Percentiles rank a stretch among this genome's conserved stretches.
Evolutionary conservation across 73 alveolate genomes (phyloP).

Genomic region (Loxodes magnus): DNA sequence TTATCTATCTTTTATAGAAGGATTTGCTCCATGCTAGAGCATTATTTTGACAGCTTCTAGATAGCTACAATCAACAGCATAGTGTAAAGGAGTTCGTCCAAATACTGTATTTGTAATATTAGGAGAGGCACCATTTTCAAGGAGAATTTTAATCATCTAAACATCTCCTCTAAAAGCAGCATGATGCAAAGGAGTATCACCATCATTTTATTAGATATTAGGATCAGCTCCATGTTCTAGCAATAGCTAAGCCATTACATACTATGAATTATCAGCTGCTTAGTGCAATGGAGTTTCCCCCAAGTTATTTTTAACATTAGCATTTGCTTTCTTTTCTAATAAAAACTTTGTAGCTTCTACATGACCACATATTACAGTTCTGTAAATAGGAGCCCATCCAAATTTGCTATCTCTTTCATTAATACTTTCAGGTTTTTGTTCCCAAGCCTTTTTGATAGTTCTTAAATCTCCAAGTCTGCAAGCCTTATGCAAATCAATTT

Average conservation of each 20-base stretch:
- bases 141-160: constrained; percentile 34
- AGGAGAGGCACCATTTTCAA: constrained; percentile 50
- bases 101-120: constrained; percentile 13
- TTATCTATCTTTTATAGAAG: constrained; percentile 6
- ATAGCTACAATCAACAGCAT: constrained; percentile 1
- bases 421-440: background rate
- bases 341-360: constrained; percentile 2
- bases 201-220: constrained; percentile 52
- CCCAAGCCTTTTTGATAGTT: constrained; percentile 1
- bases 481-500: constrained; percentile 5
- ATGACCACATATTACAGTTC: constrained; percentile 16
- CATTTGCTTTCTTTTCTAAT: constrained; percentile 28
- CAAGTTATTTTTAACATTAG: constrained; percentile 40
- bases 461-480: constrained; percentile 15
- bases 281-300: constrained; percentile 60
- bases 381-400: constrained; percentile 12
- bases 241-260: constrained; percentile 47
- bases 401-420: constrained; percentile 2
- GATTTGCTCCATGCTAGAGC: constrained; percentile 1
- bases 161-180: constrained; percentile 58
- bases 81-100: constrained; percentile 13
- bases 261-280: constrained; percentile 65
- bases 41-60: background rate
- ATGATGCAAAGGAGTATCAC: constrained; percentile 53
- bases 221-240: constrained; percentile 47